Evolutionary conservation across 441 rosid species (phyloP).

Genomic region (Eruca vesicaria): DNA sequence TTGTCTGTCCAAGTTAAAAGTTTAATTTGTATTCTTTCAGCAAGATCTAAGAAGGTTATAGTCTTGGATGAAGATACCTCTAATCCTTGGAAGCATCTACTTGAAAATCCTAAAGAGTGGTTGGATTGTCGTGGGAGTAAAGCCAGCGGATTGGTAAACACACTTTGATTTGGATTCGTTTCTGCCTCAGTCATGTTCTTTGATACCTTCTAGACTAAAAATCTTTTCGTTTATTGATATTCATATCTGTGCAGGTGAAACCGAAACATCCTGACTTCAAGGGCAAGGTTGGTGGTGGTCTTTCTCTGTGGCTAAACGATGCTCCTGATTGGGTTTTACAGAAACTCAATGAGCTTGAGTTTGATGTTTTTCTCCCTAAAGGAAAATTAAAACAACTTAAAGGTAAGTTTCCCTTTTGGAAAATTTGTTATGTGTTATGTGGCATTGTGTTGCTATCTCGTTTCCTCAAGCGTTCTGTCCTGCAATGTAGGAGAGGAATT

Average conservation of each 20-base stretch:
- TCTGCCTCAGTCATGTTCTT: neutral
- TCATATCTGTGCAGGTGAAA: constrained; percentile 49
- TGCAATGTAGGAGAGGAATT: constrained; percentile 33
- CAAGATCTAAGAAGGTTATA: constrained; percentile 27
- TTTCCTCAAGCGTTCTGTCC: neutral
- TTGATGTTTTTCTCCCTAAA: constrained; percentile 36
- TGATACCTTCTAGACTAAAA: neutral
- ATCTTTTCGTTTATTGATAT: neutral
- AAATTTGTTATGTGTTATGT: neutral
- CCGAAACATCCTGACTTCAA: constrained; percentile 76
- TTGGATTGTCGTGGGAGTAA: constrained; percentile 62
- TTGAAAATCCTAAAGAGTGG: constrained; percentile 70
- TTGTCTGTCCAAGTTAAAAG: neutral
- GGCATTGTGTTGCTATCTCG: neutral
- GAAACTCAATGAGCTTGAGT: constrained; percentile 41
- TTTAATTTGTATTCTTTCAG: constrained; percentile 31
- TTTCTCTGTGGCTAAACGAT: constrained; percentile 54
- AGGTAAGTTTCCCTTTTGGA: constrained; percentile 35
- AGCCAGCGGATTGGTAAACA: constrained; percentile 51
- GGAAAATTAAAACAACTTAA: constrained; percentile 37
- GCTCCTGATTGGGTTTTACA: constrained; percentile 56
- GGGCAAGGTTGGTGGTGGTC: constrained; percentile 40
- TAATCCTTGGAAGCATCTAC: constrained; percentile 53
- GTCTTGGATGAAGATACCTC: constrained; percentile 18
- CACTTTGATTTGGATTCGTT: neutral